Evolutionary conservation across 2,329 filamentous ascomycete genomes (phyloP), one percentile per base, ranked within the genome.

Genomic region (Chrysosphaeria jannelii): DNA sequence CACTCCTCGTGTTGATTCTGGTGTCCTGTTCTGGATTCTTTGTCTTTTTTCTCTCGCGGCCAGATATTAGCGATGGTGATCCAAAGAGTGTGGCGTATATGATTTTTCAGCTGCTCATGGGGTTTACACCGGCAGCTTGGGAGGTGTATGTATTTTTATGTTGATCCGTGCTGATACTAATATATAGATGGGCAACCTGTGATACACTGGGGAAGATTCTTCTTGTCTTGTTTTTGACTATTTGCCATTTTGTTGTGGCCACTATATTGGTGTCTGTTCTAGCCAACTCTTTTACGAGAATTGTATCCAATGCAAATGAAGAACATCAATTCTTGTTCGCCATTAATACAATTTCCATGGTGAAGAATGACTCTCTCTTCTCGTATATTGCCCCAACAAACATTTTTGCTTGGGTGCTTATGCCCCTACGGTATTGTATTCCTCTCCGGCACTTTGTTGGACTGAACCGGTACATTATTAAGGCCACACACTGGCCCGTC

Each of bases 281-380:
- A 30, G 89, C 79, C 5, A 91, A 91, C 39, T 89, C 75, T 0
- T 93, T 91, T 47, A 89, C 88, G 70, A 65, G 70, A 2, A 81
- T 91, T 38, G 75, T 85, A 3, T 76, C 76, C 24, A 91, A 91
- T 38, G 78, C 79, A 6, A 75, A 76, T 25, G 71, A 91, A 40
- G 81, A 91, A 43, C 79, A 91, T 30, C 62, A 67, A 50, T 91
- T 90, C 39, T 46, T 91, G 3, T 91, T 93, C 37, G 81, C 81
- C 0, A 78, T 93, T 41, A 93, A 91, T 39, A 88, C 81, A 4
- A 89, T 91, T 23, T 88, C 76, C 4, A 88, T 90, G 74, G 81
- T 91, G 32, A 93, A 91, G 43, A 90, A 85, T n/a, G 81, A 93
- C 40, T 72, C 78, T 0, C 50, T 91, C 0, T 93, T 93, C 48